A percentile compares a stretch with the other conserved stretches of the same genome.
Conservation (phyloP, 2,329 filamentous ascomycete genomes). For the Fusarium devonianum region DNA sequence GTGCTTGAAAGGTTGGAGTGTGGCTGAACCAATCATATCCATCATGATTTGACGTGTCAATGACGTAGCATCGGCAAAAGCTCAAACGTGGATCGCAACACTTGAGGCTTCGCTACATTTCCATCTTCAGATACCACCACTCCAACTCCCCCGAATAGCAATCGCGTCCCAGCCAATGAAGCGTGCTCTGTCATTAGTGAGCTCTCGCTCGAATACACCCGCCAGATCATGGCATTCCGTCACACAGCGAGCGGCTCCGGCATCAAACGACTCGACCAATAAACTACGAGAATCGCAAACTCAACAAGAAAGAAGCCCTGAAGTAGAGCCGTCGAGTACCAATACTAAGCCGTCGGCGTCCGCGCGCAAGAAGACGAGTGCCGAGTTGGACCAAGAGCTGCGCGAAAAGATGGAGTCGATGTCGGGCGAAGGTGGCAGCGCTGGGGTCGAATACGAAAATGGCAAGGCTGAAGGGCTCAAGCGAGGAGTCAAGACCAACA, state of each 20-base stretch:
- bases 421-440: slow-evolving; percentile 73
- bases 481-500: slow-evolving; percentile 75
- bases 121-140: no score
- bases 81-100: rapidly evolving
- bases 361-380: slow-evolving; percentile 58
- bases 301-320: no score
- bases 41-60: slow-evolving; percentile 1
- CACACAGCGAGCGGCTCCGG: no score
- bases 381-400: slow-evolving; percentile 72
- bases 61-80: slow-evolving; percentile 23
- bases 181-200: not conserved
- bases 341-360: not conserved
- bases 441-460: slow-evolving; percentile 78
- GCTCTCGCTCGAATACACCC: no score
- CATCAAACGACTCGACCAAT: not conserved
- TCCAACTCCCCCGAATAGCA: no score
- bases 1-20: no score
- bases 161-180: no score
- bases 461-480: slow-evolving; percentile 77
- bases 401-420: slow-evolving; percentile 69
- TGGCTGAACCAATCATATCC: no score
- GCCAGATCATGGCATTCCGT: no score
- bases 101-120: no score
- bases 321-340: not conserved
- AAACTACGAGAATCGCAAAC: not conserved